Evolutionary conservation across 2,329 filamentous ascomycete genomes (phyloP), one percentile per base, ranked within the genome.

Genomic region (Penicillium sp.): DNA sequence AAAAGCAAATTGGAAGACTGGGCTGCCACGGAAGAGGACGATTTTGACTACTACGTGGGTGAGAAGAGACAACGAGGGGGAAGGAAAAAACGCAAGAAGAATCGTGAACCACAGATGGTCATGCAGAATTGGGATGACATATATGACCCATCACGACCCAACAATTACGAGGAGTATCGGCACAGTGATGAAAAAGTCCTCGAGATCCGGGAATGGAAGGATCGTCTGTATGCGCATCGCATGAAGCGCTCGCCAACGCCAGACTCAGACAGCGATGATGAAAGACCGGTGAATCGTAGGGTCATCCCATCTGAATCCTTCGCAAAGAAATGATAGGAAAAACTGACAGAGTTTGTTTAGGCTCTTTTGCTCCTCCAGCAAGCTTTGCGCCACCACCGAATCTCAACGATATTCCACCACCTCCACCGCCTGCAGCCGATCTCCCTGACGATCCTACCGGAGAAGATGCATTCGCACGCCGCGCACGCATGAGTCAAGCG

Each of bases 131-230:
- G 90, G 90, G 86, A 95, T 65, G 89, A 94, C 65, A 80, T 93
- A 25, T 96, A 95, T 66, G 90, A 95, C 61, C 88, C 89, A 1
- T 76, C 85, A 9, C 76, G 86, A 35, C 90, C 90, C 7, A 94
- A 88, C 36, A 90, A 84, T 56, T 86, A 91, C 43, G 86, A 90
- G 47, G 86, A 91, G 62, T 96, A 93, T 64, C 79, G 87, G 50
- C 77, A 83, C 51, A 93, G 88, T 61, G 88, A 94, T 49, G 90
- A 95, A 70, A 85, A 88, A 63, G 81, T 90, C 50, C 74, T 79
- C 13, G 89, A 94, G 64, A 80, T 90, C 3, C 78, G 81, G 48
- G 89, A 94, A 59, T 96, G 90, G 90, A 94, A 90, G 65, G 81
- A 84, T 36, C 73, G 86, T 34, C 74, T 95, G 11, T 90, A 93